A percentile compares a stretch with the other conserved stretches of the same genome.
phyloP scores from a whole-genome alignment of 139 green algal species.

The Chlamydomonas incerta region DNA sequence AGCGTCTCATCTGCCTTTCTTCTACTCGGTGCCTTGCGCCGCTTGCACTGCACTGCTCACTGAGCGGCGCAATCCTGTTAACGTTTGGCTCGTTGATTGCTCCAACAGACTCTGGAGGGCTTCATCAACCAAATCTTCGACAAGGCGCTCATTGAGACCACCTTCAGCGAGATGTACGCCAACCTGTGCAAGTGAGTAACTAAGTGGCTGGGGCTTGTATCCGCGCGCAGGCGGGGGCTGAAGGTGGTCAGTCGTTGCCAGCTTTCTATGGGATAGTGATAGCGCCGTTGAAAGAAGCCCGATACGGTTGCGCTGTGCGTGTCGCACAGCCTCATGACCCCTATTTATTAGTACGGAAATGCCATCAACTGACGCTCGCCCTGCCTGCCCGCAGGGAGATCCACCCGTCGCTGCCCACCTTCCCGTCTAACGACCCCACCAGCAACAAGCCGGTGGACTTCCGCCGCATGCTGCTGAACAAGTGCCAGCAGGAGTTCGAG shows the following conservation, averaged over 20 bases:
- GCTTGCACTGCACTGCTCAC: too few relatives aligned
- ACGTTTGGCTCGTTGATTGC: too few relatives aligned
- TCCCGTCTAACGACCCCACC: neutral
- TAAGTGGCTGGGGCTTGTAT: neutral
- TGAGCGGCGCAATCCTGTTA: too few relatives aligned
- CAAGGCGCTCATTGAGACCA: slow-evolving; percentile 97
- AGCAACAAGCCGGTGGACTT: slow-evolving; percentile 74
- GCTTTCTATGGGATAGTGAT: too few relatives aligned
- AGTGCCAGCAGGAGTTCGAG: slow-evolving; percentile 89
- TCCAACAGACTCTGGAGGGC: slow-evolving; percentile 77
- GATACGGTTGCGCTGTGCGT: too few relatives aligned
- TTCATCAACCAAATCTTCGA: slow-evolving; percentile 97
- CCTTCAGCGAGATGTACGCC: slow-evolving; percentile 95
- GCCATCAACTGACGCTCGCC: too few relatives aligned
- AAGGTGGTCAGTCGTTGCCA: too few relatives aligned
- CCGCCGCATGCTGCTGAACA: slow-evolving; percentile 94
- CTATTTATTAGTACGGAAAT: too few relatives aligned
- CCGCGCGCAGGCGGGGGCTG: neutral
- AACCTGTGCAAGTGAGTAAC: slow-evolving; percentile 72
- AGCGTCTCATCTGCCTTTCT: too few relatives aligned
- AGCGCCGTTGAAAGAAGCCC: too few relatives aligned
- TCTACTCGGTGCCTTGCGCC: too few relatives aligned
- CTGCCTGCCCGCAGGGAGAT: slow-evolving; percentile 49
- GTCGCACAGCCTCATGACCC: too few relatives aligned
- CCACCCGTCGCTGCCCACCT: slow-evolving; percentile 32